phyloP scores from a whole-genome alignment of 2,329 filamentous ascomycete species.

The Raffaelea deltoideospora region DNA sequence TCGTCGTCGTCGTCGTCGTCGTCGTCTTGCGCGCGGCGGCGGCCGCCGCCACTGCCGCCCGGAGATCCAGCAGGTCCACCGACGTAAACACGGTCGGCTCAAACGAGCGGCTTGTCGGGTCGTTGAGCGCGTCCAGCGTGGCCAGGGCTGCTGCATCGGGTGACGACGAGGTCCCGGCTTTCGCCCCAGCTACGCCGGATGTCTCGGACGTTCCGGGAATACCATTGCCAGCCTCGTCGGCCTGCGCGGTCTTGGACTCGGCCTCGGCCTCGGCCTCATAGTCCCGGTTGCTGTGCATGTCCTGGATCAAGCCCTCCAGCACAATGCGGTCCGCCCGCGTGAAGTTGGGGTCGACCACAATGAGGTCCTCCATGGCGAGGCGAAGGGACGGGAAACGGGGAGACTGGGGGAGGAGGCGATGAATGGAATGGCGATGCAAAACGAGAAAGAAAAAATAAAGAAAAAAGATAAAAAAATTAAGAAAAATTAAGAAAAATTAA shows the following conservation, averaged over 20 bases:
- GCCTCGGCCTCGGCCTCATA: conserved; percentile 7
- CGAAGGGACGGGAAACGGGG: background rate
- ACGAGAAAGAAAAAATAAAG: no score
- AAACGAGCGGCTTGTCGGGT: conserved; percentile 24
- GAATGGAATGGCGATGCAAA: no score
- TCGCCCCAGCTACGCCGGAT: background rate
- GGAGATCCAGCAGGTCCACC: conserved; percentile 22
- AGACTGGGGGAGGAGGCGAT: no score
- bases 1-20: no score
- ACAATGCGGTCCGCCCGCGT: conserved; percentile 25
- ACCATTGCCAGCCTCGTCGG: background rate
- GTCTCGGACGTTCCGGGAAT: background rate
- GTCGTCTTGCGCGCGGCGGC: background rate
- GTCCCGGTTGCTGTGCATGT: conserved; percentile 16
- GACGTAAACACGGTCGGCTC: conserved; percentile 30
- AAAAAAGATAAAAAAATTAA: no score
- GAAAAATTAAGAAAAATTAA: no score
- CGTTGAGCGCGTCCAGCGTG: conserved; percentile 24
- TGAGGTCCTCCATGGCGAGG: conserved; percentile 7
- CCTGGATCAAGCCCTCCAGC: conserved; percentile 22
- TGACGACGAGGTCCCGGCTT: background rate
- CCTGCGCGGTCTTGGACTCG: conserved; percentile 4
- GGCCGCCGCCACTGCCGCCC: conserved; percentile 13
- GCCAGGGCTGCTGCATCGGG: conserved; percentile 18
- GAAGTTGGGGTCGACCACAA: conserved; percentile 23